Base-by-base conservation (phyloP, 2,329 filamentous ascomycete genomes). In the Coniochaeta sp. region DNA sequence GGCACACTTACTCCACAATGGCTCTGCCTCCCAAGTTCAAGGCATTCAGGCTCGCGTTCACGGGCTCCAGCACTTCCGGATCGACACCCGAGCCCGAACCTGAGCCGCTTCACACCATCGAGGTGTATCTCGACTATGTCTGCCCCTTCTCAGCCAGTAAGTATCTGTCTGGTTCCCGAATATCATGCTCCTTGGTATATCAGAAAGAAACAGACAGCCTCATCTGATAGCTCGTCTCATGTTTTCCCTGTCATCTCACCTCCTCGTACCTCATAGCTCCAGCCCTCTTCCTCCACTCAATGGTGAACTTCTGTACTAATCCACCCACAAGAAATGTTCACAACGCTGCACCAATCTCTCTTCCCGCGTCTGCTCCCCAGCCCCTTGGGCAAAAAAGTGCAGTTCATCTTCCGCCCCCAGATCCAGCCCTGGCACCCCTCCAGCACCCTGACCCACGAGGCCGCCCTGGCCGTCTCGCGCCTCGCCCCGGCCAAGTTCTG, bases 341-440 rank as follows among this genome's bases (percentile, higher is more conserved):
- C 87, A 64, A 93, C 89, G 2, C 76, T 97, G 67, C 87, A 88
- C 74, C 77, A 74, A 60, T 75, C 79, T 32, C 83, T 96, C 61
- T 78, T 84, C 62, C 88, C 90, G 1, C 72, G 84, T 55, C 80
- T 96, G 66, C 79, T 81, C 62, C 67, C 79, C 57, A 86, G 86
- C 67, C 86, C 89, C 26, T 80, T 78, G 72, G 72, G 78, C 16
- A 66, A 78, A 62, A 81, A 80, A 62, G 77, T 96, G 2, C 82
- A 89, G 67, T 80, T 96, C 66, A 84, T 98, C 69, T 90, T 97
- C 80, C 89, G 93, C 57, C 93, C 93, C 72, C 92, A 96, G 72
- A 85, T 97, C 69, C 92, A 96, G 77, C 91, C 92, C 16, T 96
- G 93, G 93, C 93, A 98, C 76, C 93, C 93, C 1, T 91, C 89